Conservation (phyloP, 192 early-diverging fungal genomes). For the Funneliformis geosporum region DNA sequence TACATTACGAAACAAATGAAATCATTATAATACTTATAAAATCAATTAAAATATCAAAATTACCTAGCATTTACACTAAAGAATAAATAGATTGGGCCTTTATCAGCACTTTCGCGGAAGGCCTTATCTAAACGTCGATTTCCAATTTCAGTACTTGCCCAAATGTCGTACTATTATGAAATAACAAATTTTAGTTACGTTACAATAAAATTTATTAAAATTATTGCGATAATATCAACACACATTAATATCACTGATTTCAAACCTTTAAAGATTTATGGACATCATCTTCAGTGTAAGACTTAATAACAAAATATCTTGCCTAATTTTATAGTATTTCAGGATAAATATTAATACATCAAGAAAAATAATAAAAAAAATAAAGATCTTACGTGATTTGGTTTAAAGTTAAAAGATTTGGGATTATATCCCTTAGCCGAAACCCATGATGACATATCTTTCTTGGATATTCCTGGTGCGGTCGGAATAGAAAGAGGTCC, state of each 20-base stretch:
- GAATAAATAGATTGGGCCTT: conserved; percentile 51
- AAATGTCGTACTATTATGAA: conserved; percentile 45
- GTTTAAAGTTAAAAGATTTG: conserved; percentile 28
- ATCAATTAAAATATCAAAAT: too few species aligned
- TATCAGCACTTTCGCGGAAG: conserved; percentile 36
- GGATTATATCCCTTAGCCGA: conserved; percentile 30
- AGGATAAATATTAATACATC: neutral
- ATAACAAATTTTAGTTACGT: neutral
- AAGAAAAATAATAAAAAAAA: neutral
- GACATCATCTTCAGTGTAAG: conserved; percentile 54
- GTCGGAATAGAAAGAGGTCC: neutral
- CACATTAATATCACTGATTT: neutral
- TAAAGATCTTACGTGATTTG: conserved; percentile 18
- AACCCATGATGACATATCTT: conserved; percentile 26
- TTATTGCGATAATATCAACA: neutral
- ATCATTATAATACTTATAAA: neutral
- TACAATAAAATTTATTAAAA: neutral
- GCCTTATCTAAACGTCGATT: conserved; percentile 57
- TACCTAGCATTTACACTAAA: conserved; percentile 54
- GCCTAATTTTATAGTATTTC: conserved; percentile 37
- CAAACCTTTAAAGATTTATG: conserved; percentile 37
- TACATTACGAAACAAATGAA: neutral
- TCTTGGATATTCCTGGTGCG: neutral
- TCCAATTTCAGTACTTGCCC: conserved; percentile 60
- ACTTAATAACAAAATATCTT: conserved; percentile 61